Base-by-base conservation (phyloP, 1,139 yeast genomes). In the Taiozyma sp. region DNA sequence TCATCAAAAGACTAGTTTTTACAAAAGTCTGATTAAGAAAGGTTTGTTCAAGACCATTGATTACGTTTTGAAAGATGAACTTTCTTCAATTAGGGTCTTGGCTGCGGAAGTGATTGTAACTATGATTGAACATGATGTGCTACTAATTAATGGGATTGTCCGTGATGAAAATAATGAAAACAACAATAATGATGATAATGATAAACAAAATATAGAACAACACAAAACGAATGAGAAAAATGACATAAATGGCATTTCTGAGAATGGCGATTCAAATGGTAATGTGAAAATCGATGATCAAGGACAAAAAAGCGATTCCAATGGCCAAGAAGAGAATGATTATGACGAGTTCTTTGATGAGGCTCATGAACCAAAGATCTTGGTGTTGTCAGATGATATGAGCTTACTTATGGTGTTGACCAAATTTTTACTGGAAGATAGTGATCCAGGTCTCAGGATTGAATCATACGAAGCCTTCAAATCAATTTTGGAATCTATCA, bases 381-480 rank as follows among this genome's bases (percentile, higher is more conserved):
- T 47, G 51, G 47, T 50, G 4, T 67, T 76, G 42, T 75, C 79
- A 8, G 77, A 75, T 56, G 88, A 85, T 61, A 80, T 83, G 79
- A 76, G 86, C 0, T 67, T 88, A 47, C 70, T 87, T 40, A 67
- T 74, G 14, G 78, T 85, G 8, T 68, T 91, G 44, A 76, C 88
- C 1, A 76, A 80, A 45, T 74, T 90, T 32, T 67, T 91, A 28
- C 68, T 84, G 4, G 74, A 76, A 28, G 96, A 88, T 54, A 71
- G 74, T 39, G 82, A 84, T 56, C 77, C 85, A 7, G 96, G 96
- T 0, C 69, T 90, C 47, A 84, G 87, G 62, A 79, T 85, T 6
- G 97, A 90, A 65, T 87, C 93, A 1, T 81, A 80, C 54, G 97
- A 90, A 67, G 96, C 97, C 0, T 69, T 91, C 46, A 83, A 83